phyloP scores from a whole-genome alignment of 768 basidiomycete genomes.

The Amyloporia xantha region DNA sequence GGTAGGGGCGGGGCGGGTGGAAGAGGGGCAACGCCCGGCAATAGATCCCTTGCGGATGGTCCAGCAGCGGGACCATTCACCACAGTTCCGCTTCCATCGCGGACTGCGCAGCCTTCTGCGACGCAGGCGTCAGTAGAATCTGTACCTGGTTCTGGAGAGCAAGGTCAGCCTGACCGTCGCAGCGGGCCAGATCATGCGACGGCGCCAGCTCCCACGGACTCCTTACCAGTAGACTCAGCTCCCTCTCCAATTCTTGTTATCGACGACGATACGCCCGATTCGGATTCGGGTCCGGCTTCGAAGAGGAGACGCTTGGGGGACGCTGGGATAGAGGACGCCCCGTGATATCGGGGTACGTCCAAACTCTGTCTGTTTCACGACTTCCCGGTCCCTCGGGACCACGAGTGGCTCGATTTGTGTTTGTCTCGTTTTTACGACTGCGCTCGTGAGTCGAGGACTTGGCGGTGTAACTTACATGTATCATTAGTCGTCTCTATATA shows the following conservation, averaged over 20 bases:
- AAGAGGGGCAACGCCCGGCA: constrained; percentile 26
- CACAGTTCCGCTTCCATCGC: constrained; percentile 33
- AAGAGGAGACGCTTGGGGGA: constrained; percentile 44
- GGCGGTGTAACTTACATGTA: background rate
- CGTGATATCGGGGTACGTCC: constrained; percentile 3
- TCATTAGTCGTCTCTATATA: background rate
- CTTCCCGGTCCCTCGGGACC: background rate
- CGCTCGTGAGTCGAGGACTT: background rate
- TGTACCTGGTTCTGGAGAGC: background rate
- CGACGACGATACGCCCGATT: constrained; percentile 33
- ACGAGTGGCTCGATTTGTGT: background rate
- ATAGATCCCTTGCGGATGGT: constrained; percentile 10
- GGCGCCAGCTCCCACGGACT: background rate
- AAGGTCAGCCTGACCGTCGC: background rate
- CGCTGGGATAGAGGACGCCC: constrained; percentile 2
- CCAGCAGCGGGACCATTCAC: constrained; percentile 35
- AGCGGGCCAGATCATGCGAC: too few species aligned
- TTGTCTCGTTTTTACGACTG: background rate
- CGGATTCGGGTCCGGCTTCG: constrained; percentile 42
- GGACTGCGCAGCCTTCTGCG: constrained; percentile 14
- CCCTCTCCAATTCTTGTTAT: constrained; percentile 54
- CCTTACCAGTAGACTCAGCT: constrained; percentile 22
- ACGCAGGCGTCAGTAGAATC: constrained; percentile 1
- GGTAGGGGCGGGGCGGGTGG: constrained; percentile 31
- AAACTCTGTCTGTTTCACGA: background rate